A percentile compares a stretch with the other conserved stretches of the same genome.
phyloP scores from a whole-genome alignment of 805 yeast species.

The Kluyveromyces nonfermentans region DNA sequence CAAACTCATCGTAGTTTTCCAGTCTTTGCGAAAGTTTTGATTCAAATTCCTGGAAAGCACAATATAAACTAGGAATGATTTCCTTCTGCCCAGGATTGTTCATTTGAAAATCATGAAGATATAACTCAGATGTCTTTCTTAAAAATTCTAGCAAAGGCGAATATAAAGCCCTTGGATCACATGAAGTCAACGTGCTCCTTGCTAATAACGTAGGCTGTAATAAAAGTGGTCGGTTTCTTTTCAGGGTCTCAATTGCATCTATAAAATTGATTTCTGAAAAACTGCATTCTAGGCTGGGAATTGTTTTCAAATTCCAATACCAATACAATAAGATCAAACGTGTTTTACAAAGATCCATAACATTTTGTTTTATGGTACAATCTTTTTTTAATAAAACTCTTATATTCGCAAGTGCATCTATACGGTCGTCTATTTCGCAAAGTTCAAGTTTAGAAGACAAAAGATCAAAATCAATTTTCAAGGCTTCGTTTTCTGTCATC shows the following conservation, averaged over 20 bases:
- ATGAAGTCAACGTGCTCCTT: not conserved
- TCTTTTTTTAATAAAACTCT: not conserved
- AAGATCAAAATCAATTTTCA: not conserved
- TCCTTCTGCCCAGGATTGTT: not conserved
- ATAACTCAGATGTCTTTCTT: constrained; percentile 1
- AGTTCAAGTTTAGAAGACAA: not conserved
- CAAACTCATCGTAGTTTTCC: not conserved
- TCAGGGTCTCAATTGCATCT: not conserved
- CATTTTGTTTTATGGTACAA: not conserved
- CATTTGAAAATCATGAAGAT: not conserved
- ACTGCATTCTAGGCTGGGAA: not conserved
- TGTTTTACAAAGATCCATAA: not conserved
- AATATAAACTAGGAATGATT: not conserved
- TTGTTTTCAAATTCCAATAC: not conserved
- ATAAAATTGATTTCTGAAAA: not conserved
- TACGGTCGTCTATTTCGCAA: not conserved
- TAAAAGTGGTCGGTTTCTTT: not conserved
- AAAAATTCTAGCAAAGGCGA: constrained; percentile 1
- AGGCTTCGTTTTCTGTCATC: not conserved
- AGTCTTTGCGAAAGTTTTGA: not conserved
- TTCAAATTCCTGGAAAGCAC: not conserved
- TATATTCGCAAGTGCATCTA: not conserved
- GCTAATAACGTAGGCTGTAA: not conserved
- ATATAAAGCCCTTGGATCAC: not conserved
- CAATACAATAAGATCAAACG: not conserved